Evolutionary conservation across 495 filamentous ascomycete species (phyloP), one percentile per base, ranked within the genome.

Genomic region (Penicillium crystallinum): DNA sequence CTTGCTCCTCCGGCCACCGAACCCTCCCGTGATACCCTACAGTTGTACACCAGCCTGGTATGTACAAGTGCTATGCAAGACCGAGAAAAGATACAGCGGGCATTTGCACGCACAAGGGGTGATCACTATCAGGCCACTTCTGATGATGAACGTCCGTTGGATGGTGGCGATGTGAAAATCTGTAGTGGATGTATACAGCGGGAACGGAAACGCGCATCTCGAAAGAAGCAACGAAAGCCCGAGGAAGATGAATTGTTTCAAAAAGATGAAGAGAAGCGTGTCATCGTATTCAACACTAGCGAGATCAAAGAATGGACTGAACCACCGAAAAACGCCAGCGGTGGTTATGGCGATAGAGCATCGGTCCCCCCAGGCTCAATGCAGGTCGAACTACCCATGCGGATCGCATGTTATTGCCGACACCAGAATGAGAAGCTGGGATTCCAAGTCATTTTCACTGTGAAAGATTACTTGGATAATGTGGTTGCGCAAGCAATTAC

Each of bases 371-470:
- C 76, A 7, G 83, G 80, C 30, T 79, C 83, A 17, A 83, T 85
- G 72, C 84, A 88, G 61, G 82, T 95, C 18, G 82, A 90, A 57
- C 78, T 85, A 7, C 89, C 90, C 6, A 96, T 97, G 90, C 82
- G 92, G n/a, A 95, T 97, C 58, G 89, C 91, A 4, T 97, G 92
- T 67, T 97, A 97, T 69, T 96, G 92, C 68, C 83, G 92, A 3
- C 92, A 97, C 64, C 92, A 97, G 52, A 79, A 82, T 33, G 92
- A 97, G 69, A 96, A 96, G 63, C 70, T 84, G 48, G 92, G 92
- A 2, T 97, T 95, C 58, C 87, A 89, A 61, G 89, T 97, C 56
- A 95, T 97, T 27, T 93, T 96, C 63, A 97, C 92, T 2, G 71
- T 97, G 46, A 95, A 91, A 61, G 88, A 95, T 71, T 79, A 85